Conservation (phyloP, 345 rosid species). For the Arabidopsis thaliana region TAIR10.1 NC_003070.9:21091001-21091500, state of each 20-base stretch:
- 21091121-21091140: background rate
- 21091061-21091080: slow-evolving; percentile 95
- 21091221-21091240: slow-evolving; percentile 99
- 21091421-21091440: slow-evolving; percentile 99
- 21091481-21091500: slow-evolving; percentile 89
- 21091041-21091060: slow-evolving; percentile 94
- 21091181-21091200: slow-evolving; percentile 96
- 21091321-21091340: slow-evolving; percentile 83
- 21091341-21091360: slow-evolving; percentile 87
- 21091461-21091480: slow-evolving; percentile 95
- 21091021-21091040: slow-evolving; percentile 95
- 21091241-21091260: slow-evolving; percentile 65
- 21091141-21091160: slow-evolving; percentile 58
- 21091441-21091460: slow-evolving; percentile 90
- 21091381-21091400: slow-evolving; percentile 95
- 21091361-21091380: slow-evolving; percentile 98
- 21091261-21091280: too few relatives aligned
- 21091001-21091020: slow-evolving; percentile 62
- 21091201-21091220: slow-evolving; percentile 99
- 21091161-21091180: slow-evolving; percentile 92
- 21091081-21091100: slow-evolving; percentile 1
- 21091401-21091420: slow-evolving; percentile 87
- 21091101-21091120: slow-evolving; percentile 3
- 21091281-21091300: background rate
- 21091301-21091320: background rate